Evolutionary conservation across 2,329 filamentous ascomycete genomes (phyloP).

Genomic region (Aspergillus ruber): DNA sequence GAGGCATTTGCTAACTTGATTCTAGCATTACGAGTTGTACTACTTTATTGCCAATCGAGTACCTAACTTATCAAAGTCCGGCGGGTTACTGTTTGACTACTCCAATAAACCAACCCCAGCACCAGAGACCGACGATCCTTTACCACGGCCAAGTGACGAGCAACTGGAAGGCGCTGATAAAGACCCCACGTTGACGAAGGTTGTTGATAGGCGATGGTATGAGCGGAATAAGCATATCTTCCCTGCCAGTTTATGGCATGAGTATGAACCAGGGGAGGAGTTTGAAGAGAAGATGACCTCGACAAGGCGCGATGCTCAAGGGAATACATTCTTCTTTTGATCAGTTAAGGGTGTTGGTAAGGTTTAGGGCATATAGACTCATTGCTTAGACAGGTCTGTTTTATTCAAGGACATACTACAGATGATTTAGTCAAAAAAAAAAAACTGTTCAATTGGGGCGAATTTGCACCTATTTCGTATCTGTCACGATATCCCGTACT

Average conservation of each 20-base stretch:
- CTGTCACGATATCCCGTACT: no score
- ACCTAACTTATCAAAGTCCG: slow-evolving; percentile 63
- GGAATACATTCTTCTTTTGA: slow-evolving; percentile 85
- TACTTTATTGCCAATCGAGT: slow-evolving; percentile 80
- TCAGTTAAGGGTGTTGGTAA: background rate
- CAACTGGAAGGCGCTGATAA: slow-evolving; percentile 68
- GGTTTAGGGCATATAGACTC: background rate
- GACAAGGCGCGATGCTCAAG: slow-evolving; percentile 73
- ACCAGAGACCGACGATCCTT: slow-evolving; percentile 30
- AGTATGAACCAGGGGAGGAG: slow-evolving; percentile 85
- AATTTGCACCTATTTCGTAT: background rate
- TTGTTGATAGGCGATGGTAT: slow-evolving; percentile 95
- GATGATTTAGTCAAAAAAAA: no score
- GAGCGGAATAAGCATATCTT: slow-evolving; percentile 98
- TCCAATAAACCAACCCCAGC: slow-evolving; percentile 39
- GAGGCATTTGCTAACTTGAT: slow-evolving; percentile 3
- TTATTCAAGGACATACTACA: background rate
- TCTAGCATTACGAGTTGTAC: slow-evolving; percentile 92
- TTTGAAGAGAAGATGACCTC: slow-evolving; percentile 58
- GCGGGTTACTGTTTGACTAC: slow-evolving; percentile 74
- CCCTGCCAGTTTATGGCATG: slow-evolving; percentile 89
- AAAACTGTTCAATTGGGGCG: no score
- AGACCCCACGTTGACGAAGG: slow-evolving; percentile 78
- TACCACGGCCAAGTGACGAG: slow-evolving; percentile 44
- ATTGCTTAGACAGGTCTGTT: background rate